Base-by-base conservation (phyloP, 495 filamentous ascomycete species). In the Hyaloscypha hepaticicola region DNA sequence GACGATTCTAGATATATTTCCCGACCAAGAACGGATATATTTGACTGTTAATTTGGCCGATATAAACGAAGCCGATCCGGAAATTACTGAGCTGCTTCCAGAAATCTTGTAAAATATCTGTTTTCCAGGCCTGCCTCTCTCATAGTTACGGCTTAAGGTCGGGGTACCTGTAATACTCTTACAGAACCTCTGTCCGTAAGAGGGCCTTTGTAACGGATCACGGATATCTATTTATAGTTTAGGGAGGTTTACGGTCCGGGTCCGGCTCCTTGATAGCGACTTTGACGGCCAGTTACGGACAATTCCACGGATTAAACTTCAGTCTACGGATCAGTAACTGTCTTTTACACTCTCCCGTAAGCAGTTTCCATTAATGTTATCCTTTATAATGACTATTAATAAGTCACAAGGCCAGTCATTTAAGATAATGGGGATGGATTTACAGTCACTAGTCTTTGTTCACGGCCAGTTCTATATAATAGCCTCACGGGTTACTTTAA, bases 161-260 rank as follows among this genome's bases (percentile, higher is more conserved):
- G 29, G 38, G 14, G 38, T 26, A 4, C 33, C 33, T 7, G n/a
- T n/a, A n/a, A n/a, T n/a, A n/a, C n/a, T n/a, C n/a, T n/a, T n/a
- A n/a, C n/a, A n/a, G n/a, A n/a, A 60, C 38, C 58, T 60, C 33
- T 62, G 41, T 25, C 16, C 22, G 14, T 21, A 31, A 28, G 41
- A 61, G 22, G 58, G 49, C 8, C 24, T 63, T 26, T 63, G 41
- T 63, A 63, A 63, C 31, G 31, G 60, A 29, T 55, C 28, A 22
- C 50, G 50, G 19, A 55, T 63, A 63, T n/a, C 55, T 8, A 45
- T 63, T 38, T 55, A 27, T 12, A 56, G 19, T 16, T 24, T 63
- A 2, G 16, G 41, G 24, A 55, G 16, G 14, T 31, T 55, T 25
- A 55, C 34, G 53, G 38, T 63, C 38, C 25, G 55, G 27, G 50